phyloP scores from a whole-genome alignment of 345 rosid genomes.

The Rhodamnia argentea region DNA sequence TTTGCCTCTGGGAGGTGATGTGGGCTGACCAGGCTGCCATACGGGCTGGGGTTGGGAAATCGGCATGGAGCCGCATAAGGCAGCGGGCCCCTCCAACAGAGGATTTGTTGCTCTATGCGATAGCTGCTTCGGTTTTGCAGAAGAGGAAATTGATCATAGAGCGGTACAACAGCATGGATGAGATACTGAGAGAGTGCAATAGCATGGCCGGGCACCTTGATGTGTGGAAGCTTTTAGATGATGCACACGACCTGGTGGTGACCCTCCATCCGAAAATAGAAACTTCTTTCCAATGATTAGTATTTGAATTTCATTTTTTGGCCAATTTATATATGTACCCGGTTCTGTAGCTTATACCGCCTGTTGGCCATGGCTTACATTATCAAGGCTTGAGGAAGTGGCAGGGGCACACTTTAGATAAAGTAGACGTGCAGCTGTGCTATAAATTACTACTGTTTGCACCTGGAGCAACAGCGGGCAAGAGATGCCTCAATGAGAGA shows the following conservation, averaged over 20 bases:
- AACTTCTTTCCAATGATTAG: slow-evolving; percentile 19
- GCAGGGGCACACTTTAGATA: neutral
- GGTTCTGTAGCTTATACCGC: neutral
- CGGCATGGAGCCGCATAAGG: slow-evolving; percentile 81
- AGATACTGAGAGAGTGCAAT: slow-evolving; percentile 83
- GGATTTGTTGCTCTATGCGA: slow-evolving; percentile 69
- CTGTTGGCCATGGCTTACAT: neutral
- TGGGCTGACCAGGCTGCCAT: slow-evolving; percentile 99
- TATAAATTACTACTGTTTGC: neutral
- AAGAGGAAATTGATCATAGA: slow-evolving; percentile 83
- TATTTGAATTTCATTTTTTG: neutral
- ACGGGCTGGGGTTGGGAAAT: slow-evolving; percentile 73
- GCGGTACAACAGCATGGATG: slow-evolving; percentile 89
- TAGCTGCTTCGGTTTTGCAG: slow-evolving; percentile 90
- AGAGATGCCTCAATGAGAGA: neutral
- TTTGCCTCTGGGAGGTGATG: slow-evolving; percentile 92
- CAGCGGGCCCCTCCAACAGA: slow-evolving; percentile 86
- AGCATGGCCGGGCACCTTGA: slow-evolving; percentile 92
- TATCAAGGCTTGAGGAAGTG: neutral
- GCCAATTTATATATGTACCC: slow-evolving; percentile 1
- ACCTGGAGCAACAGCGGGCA: neutral
- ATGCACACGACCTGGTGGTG: slow-evolving; percentile 79
- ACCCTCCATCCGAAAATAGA: slow-evolving; percentile 75
- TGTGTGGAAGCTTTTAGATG: slow-evolving; percentile 92
- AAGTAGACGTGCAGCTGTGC: neutral